These are phyloP conservation scores for Ascochyta koolunga DNA, from an alignment of 2,329 filamentous ascomycete species.

Conservation along the genomic window DNA sequence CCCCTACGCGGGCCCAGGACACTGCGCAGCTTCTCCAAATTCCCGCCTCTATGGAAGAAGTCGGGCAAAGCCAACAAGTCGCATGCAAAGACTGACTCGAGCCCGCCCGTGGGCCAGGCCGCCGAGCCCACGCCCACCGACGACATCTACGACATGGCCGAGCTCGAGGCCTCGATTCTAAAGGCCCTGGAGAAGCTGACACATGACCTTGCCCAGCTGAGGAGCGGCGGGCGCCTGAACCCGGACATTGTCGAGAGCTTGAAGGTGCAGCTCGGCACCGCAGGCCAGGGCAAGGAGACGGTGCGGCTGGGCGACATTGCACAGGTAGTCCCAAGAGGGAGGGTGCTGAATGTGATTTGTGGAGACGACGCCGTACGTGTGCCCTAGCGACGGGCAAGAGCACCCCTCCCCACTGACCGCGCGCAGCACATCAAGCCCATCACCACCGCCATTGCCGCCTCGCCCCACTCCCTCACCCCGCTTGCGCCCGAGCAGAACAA, in stretches of 20 bases:
- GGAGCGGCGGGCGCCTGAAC: constrained; percentile 67
- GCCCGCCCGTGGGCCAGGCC: constrained; percentile 35
- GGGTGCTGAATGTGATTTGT: constrained; percentile 66
- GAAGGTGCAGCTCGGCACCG: constrained; percentile 62
- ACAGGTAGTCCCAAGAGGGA: constrained; percentile 69
- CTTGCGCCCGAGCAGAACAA: constrained; percentile 58
- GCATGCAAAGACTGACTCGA: constrained; percentile 43
- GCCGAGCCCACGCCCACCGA: constrained; percentile 46
- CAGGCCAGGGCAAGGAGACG: constrained; percentile 53
- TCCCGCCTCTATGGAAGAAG: constrained; percentile 56
- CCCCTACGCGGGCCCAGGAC: constrained; percentile 3
- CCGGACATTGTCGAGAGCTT: constrained; percentile 66
- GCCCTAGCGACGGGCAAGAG: too few species aligned
- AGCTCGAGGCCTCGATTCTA: constrained; percentile 62
- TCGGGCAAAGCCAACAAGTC: constrained; percentile 58
- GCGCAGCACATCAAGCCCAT: constrained; percentile 61
- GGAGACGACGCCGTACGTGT: constrained; percentile 66
- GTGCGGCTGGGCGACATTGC: constrained; percentile 67
- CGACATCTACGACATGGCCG: constrained; percentile 67
- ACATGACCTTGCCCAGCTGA: constrained; percentile 66
- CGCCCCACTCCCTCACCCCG: constrained; percentile 57
- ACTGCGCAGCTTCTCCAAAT: constrained; percentile 51
- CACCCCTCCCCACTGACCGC: not conserved
- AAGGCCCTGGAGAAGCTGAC: constrained; percentile 63
- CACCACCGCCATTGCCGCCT: constrained; percentile 58